Percentiles rank a stretch among this genome's conserved stretches.
phyloP scores from a whole-genome alignment of 352 stramenopile species.

The Phytophthora boehmeriae region DNA sequence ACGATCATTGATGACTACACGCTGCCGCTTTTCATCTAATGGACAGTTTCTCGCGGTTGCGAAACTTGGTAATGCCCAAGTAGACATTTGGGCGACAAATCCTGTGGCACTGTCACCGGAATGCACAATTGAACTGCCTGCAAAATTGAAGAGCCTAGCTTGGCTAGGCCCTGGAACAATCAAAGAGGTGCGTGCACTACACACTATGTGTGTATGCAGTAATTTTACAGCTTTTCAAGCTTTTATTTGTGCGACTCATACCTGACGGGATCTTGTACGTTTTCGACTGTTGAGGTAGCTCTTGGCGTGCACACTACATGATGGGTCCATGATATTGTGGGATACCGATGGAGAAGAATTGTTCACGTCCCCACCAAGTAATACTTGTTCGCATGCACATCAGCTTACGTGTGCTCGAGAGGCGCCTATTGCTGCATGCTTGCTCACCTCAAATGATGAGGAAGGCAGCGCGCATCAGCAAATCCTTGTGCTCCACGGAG shows the following conservation, averaged over 20 bases:
- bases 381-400: slow-evolving; percentile 27
- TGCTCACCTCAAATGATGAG: slow-evolving; percentile 31
- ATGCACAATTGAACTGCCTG: slow-evolving; percentile 35
- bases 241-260: not conserved
- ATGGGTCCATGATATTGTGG: slow-evolving; percentile 37
- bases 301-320: slow-evolving; percentile 36
- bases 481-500: slow-evolving; percentile 41
- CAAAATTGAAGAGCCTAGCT: slow-evolving; percentile 28
- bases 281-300: slow-evolving; percentile 30
- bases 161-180: slow-evolving; percentile 38
- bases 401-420: slow-evolving; percentile 41
- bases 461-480: slow-evolving; percentile 35
- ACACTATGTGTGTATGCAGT: too few species aligned
- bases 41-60: slow-evolving; percentile 45
- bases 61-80: slow-evolving; percentile 40
- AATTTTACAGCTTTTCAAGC: not conserved
- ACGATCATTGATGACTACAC: slow-evolving; percentile 36
- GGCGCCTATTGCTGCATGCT: slow-evolving; percentile 37
- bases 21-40: slow-evolving; percentile 42
- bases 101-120: slow-evolving; percentile 22
- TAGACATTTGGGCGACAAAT: slow-evolving; percentile 56
- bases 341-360: slow-evolving; percentile 35
- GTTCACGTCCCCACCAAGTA: slow-evolving; percentile 27
- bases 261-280: not conserved
- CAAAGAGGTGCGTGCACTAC: slow-evolving; percentile 31